phyloP scores from a whole-genome alignment of 768 basidiomycete genomes.

The Termitomyces sp. region DNA sequence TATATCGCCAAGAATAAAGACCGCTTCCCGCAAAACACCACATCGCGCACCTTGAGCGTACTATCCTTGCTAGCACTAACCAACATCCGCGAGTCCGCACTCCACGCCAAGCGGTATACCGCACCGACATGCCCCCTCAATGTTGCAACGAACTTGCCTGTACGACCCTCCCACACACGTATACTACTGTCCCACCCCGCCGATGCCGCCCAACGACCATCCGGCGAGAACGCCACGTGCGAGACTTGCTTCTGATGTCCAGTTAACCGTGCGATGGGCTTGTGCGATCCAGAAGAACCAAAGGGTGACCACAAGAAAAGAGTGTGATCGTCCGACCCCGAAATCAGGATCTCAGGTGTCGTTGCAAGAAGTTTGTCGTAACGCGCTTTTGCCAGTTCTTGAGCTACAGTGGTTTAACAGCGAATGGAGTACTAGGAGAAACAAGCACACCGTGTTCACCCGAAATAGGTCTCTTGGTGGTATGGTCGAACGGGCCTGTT shows the following conservation, averaged over 20 bases:
- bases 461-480: conserved; percentile 66
- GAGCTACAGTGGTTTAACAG: conserved; percentile 41
- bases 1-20: conserved; percentile 20
- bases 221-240: conserved; percentile 92
- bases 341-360: conserved; percentile 81
- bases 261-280: conserved; percentile 65
- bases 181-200: conserved; percentile 90
- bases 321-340: conserved; percentile 97
- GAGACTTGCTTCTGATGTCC: conserved; percentile 95
- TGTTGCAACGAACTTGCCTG: conserved; percentile 86
- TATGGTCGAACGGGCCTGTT: conserved; percentile 94
- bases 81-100: conserved; percentile 85
- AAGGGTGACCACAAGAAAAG: conserved; percentile 87
- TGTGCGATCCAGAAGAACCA: conserved; percentile 18
- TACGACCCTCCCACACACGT: conserved; percentile 84
- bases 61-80: conserved; percentile 95
- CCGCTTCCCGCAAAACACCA: not conserved
- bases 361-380: conserved; percentile 66
- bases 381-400: conserved; percentile 67
- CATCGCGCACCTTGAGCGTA: conserved; percentile 75
- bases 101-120: conserved; percentile 95
- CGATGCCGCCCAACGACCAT: conserved; percentile 87
- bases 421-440: not conserved
- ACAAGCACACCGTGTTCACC: conserved; percentile 70
- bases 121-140: conserved; percentile 90